A percentile compares a stretch with the other conserved stretches of the same genome.
These are phyloP conservation scores for Sherardia arvensis DNA, from an alignment of 257 asterid genomes.

Conservation along the genomic window DNA sequence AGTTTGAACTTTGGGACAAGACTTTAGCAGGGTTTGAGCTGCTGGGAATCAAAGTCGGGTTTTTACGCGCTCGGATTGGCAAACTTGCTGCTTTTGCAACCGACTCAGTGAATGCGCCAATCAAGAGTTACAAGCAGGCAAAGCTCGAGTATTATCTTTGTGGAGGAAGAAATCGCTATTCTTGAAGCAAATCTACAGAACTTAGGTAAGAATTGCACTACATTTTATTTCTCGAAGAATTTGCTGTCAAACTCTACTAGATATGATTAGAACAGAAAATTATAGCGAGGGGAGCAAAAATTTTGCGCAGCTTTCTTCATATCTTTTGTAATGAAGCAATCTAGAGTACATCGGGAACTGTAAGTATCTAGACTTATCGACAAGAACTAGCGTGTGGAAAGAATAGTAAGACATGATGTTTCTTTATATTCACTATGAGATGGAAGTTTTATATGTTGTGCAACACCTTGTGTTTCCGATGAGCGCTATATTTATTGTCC, in stretches of 20 bases:
- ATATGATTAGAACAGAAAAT: neutral
- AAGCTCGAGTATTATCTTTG: neutral
- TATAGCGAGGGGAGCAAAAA: neutral
- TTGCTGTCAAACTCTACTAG: neutral
- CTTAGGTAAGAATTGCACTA: neutral
- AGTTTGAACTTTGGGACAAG: conserved; percentile 8
- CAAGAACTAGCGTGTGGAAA: neutral
- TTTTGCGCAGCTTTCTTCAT: neutral
- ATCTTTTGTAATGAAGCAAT: neutral
- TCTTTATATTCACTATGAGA: neutral
- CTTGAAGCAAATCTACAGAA: neutral
- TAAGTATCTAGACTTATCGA: neutral
- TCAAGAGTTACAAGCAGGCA: conserved; percentile 7
- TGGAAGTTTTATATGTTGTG: neutral
- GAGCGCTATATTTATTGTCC: no score
- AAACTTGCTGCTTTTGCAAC: neutral
- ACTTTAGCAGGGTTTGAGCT: conserved; percentile 1
- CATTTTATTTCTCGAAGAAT: neutral
- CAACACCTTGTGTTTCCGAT: neutral
- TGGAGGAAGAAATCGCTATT: neutral
- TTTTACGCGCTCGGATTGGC: conserved; percentile 1
- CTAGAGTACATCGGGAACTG: neutral
- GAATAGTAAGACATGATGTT: neutral
- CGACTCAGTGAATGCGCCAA: neutral
- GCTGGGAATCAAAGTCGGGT: conserved; percentile 6